Evolutionary conservation across 305 asterid genomes (phyloP).

Genomic region (Rubia balearica): DNA sequence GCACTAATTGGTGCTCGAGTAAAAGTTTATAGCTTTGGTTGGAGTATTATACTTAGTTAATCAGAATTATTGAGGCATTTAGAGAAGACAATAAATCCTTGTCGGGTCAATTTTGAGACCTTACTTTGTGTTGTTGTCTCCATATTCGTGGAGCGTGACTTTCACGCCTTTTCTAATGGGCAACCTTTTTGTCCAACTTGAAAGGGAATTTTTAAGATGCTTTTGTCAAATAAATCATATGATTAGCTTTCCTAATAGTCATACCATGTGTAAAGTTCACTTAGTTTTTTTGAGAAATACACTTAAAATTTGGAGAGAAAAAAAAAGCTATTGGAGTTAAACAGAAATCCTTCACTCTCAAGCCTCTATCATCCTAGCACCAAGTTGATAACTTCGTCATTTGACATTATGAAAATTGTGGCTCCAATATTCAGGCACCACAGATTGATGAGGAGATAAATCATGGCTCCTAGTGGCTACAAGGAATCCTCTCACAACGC

Average conservation of each 20-base stretch:
- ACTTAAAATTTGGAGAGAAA: no score
- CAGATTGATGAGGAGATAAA: no score
- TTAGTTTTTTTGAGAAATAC: no score
- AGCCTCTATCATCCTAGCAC: no score
- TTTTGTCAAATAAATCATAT: not conserved
- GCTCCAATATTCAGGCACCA: no score
- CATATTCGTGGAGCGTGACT: slow-evolving; percentile 31
- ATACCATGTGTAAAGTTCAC: not conserved
- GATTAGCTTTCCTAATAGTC: not conserved
- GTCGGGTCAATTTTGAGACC: slow-evolving; percentile 26
- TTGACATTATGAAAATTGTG: no score
- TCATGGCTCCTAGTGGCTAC: no score
- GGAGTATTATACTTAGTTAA: not conserved
- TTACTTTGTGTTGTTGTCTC: slow-evolving; percentile 25
- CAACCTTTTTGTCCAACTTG: slow-evolving; percentile 17
- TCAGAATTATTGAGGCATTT: not conserved
- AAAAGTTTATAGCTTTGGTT: not conserved
- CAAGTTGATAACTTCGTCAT: no score
- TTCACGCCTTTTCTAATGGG: slow-evolving; percentile 22
- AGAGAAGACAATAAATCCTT: slow-evolving; percentile 16
- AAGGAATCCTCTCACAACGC: no score
- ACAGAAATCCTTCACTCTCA: no score
- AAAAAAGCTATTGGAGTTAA: no score
- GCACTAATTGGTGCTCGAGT: no score
- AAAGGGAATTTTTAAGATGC: slow-evolving; percentile 7